These are phyloP conservation scores for Irpex sp. DNA, from an alignment of 1,284 basidiomycete species.

Conservation along the genomic window DNA sequence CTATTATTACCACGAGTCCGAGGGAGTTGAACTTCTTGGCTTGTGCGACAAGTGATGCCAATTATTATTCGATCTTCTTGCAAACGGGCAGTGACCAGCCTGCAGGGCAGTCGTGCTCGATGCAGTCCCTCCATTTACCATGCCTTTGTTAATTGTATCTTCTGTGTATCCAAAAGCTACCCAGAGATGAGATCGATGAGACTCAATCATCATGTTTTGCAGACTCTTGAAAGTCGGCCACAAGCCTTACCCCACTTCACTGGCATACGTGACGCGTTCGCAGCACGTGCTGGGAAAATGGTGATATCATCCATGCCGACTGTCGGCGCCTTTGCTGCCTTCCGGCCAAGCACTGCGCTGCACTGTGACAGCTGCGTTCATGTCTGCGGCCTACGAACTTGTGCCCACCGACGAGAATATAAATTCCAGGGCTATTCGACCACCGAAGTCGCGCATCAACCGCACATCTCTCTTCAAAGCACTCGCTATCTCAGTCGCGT, in stretches of 20 bases:
- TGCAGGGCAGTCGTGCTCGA: conserved; percentile 37
- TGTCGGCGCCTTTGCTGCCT: not conserved
- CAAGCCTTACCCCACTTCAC: too few relatives aligned
- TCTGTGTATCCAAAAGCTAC: too few relatives aligned
- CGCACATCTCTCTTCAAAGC: conserved; percentile 16
- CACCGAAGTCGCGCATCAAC: conserved; percentile 12
- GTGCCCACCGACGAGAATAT: conserved; percentile 22
- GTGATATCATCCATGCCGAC: not conserved
- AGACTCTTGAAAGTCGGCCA: too few relatives aligned
- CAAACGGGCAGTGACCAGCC: conserved; percentile 52
- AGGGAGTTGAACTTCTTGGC: conserved; percentile 54
- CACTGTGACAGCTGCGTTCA: not conserved
- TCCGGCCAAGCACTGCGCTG: not conserved
- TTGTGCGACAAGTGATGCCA: conserved; percentile 41
- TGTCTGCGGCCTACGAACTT: conserved; percentile 26
- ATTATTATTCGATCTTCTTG: conserved; percentile 44
- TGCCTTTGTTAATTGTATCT: conserved; percentile 41
- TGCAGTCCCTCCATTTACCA: conserved; percentile 49
- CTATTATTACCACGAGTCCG: conserved; percentile 50
- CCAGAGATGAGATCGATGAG: too few relatives aligned
- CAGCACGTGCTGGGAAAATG: not conserved
- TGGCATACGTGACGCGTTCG: not conserved
- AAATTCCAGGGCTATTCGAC: conserved; percentile 9
- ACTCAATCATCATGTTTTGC: too few relatives aligned
- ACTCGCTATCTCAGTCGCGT: conserved; percentile 28